Base-by-base conservation (phyloP, 352 stramenopile species). In the Phytophthora vignae region DNA sequence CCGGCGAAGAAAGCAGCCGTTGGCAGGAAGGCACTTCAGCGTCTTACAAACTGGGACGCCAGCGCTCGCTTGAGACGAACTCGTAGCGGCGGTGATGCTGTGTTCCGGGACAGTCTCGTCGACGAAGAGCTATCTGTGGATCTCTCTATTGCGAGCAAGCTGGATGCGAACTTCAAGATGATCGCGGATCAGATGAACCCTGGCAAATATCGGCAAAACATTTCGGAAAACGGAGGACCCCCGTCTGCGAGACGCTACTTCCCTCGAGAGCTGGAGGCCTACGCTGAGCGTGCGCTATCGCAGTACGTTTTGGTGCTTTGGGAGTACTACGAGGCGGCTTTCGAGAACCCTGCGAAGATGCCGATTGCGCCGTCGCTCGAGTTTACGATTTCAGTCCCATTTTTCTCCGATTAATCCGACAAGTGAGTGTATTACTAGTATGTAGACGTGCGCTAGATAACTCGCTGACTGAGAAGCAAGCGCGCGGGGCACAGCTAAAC, bases 151-250 rank as follows among this genome's bases (percentile, higher is more conserved):
- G 80, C 78, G 4, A 95, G 87, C 74, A 96, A 96, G 64, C 62
- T 96, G 22, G 89, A 96, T 64, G 87, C 88, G 33, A 85, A 91
- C 46, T 90, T 96, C 64, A 96, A 95, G 68, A 96, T 96, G 89
- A 76, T 94, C 49, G 86, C 89, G 0, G 89, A 95, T 58, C 89
- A 96, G 61, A 81, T 95, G 60, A 59, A 82, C 48, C 69, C 69
- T 11, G 54, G 22, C 4, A 69, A 67, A 49, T 46, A 71, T 14
- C 61, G 48, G 12, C 50, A 22, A 17, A 22, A 57, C 7, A 55
- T 8, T 29, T 36, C 38, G 0, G 65, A 50, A 54, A 67, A 60
- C 38, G 65, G 50, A 22, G 42, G 58, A 11, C 31, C 27, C 33
- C 55, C 46, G 12, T 31, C 40, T 25, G 40, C 58, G 4, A 81